Conservation (phyloP, 2,329 filamentous ascomycete species). For the Acephala macrosclerotiorum region DNA sequence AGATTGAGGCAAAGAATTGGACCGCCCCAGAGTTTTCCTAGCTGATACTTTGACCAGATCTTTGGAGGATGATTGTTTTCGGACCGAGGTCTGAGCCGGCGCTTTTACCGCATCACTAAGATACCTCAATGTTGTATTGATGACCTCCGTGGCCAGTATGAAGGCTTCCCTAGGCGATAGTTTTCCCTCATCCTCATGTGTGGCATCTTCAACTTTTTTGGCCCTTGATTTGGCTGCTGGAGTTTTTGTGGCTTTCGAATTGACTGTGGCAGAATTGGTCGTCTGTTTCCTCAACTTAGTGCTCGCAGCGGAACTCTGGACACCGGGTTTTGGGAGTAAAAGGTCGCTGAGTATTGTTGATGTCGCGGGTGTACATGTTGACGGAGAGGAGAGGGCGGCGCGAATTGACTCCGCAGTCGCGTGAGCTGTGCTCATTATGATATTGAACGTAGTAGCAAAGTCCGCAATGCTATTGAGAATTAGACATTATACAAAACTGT, state of each 20-base stretch:
- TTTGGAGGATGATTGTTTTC: constrained; percentile 40
- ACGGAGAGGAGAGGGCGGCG: constrained; percentile 52
- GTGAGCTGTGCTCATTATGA: constrained; percentile 50
- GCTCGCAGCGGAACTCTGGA: constrained; percentile 12
- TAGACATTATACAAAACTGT: constrained; percentile 45
- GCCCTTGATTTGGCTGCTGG: constrained; percentile 31
- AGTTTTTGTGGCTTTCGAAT: constrained; percentile 37
- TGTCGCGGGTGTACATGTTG: constrained; percentile 57
- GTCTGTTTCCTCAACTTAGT: constrained; percentile 22
- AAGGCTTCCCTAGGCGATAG: constrained; percentile 67
- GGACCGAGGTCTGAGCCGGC: constrained; percentile 27
- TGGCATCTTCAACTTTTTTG: constrained; percentile 44
- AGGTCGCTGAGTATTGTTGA: constrained; percentile 54
- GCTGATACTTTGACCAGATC: constrained; percentile 48
- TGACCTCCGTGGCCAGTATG: constrained; percentile 73
- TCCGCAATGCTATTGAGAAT: constrained; percentile 37
- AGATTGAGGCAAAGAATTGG: constrained; percentile 64
- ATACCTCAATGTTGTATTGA: constrained; percentile 74
- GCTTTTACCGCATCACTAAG: constrained; percentile 71
- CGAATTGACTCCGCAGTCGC: constrained; percentile 55
- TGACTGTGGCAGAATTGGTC: constrained; percentile 16
- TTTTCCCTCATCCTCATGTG: constrained; percentile 42
- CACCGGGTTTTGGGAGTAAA: constrained; percentile 47
- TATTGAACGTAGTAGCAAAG: constrained; percentile 27
- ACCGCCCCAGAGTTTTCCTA: constrained; percentile 57